Percentiles rank a stretch among this genome's conserved stretches.
Evolutionary conservation across 345 rosid genomes (phyloP).

Genomic region (Populus davidiana): DNA sequence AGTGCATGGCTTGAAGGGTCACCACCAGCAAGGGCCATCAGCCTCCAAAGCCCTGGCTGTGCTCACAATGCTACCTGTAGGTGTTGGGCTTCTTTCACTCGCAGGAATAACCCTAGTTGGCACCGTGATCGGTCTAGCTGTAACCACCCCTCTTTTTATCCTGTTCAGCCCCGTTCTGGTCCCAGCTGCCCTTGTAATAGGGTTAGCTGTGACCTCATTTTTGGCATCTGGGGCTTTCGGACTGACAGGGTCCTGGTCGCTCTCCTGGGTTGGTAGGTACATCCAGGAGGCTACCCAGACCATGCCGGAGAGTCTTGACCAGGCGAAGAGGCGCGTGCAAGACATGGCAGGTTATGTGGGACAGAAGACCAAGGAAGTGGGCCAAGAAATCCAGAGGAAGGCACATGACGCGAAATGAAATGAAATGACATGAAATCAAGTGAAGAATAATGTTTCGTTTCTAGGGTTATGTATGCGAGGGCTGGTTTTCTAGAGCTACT

Average conservation of each 20-base stretch:
- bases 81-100: constrained; percentile 43
- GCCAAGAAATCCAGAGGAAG: constrained; percentile 40
- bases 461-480: not conserved
- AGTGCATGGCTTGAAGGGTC: constrained; percentile 43
- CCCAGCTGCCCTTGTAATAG: constrained; percentile 50
- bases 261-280: constrained; percentile 45
- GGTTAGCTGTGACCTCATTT: constrained; percentile 38
- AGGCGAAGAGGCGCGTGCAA: constrained; percentile 44
- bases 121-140: constrained; percentile 37
- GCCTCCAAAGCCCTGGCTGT: constrained; percentile 42
- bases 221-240: constrained; percentile 49
- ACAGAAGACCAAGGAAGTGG: constrained; percentile 51
- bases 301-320: constrained; percentile 39
- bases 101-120: constrained; percentile 44
- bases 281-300: constrained; percentile 19
- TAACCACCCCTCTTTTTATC: constrained; percentile 45
- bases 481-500: not conserved
- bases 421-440: constrained; percentile 1
- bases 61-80: constrained; percentile 37
- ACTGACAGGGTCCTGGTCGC: constrained; percentile 44
- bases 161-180: constrained; percentile 60
- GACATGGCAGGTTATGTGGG: constrained; percentile 41
- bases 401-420: constrained; percentile 32
- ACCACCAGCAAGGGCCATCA: constrained; percentile 48
- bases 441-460: not conserved